Base-by-base conservation (phyloP, 179 eudicot genomes). In the Corrigiola litoralis region DNA sequence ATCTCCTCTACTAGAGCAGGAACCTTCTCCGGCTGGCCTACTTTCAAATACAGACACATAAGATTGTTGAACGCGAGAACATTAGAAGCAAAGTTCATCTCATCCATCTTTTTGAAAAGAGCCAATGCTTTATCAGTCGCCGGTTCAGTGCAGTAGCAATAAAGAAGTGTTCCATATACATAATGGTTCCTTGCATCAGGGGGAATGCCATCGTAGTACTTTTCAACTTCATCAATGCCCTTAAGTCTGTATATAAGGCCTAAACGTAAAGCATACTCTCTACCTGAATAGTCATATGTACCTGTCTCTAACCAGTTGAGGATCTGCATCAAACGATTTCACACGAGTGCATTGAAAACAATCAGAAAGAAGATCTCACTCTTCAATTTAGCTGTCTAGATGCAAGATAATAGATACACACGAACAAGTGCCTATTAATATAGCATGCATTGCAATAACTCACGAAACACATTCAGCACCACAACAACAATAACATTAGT, bases 271-370 rank as follows among this genome's bases (percentile, higher is more conserved):
- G 85, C 81, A 56, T 67, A 29, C 10, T 88, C 82, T 4, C 33
- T 36, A 38, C 49, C 17, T 14, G 79, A 57, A 33, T 65, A 56
- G 63, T 76, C 70, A 4, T 70, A 45, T 24, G 74, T 75, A 54
- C 78, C 61, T 53, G 45, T 63, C 34, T 82, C 85, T 89, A 86
- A 82, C 90, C 95, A 87, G 62, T 86, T 89, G 74, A 88, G 77
- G 50, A 91, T 67, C 97, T 91, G 78, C 66, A 72, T 41, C 20
- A 59, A 63, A 47, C 71, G 61, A 53, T 4, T 18, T 23, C 37
- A 61, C 36, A 62, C 13, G 14, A 53, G 40, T 50, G 21, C 46
- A 63, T 25, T 45, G 3, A 27, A 68, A 18, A 24, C 17, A 45
- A 54, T 52, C 38, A 52, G 3, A 6, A 54, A 4, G 31, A 6